Base-by-base conservation (phyloP, 2,329 filamentous ascomycete genomes). In the Metarhizium rileyi region DNA sequence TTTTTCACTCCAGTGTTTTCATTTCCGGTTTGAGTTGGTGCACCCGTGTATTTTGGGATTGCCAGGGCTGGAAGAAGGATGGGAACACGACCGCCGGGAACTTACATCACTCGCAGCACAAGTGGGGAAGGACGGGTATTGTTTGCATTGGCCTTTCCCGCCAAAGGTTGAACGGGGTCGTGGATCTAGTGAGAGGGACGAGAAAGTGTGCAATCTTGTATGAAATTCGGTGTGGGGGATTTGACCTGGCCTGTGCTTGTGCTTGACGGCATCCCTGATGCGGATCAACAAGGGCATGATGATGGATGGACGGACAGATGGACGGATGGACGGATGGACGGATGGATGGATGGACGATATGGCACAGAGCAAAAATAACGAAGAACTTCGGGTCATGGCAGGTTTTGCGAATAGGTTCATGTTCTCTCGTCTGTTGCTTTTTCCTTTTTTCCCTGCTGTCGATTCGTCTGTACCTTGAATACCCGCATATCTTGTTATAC, bases 31-130 rank as follows among this genome's bases (percentile, higher is more conserved):
- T 42, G 38, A 42, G 12, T 42, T 25, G 38, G 8, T 42, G 10
- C 22, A 25, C 14, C 20, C 16, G n/a, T 40, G 36, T 40, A 40
- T 40, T 40, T 22, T 40, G 43, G 36, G 35, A 46, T 18, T 42
- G 23, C 8, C 20, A 42, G 22, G 38, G 38, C 20, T 3, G 20
- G 18, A 12, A 22, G n/a, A 40, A 46, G 48, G 46, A 43, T 47
- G 38, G 38, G 38, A 42, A 42, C 38, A 50, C 47, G 20, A 38
- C 22, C 25, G 18, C 48, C 38, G 44, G 36, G 10, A 43, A 28
- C 30, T 27, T 35, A 50, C 48, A 50, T 50, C 38, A 38, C 36
- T 44, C 38, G 46, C 50, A 45, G 50, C 35, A 46, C 23, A 43
- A 44, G 46, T 48, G 50, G 50, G 18, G 42, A 42, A 35, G 40